These are phyloP conservation scores for Ceratobasidium theobromae DNA, from an alignment of 1,284 basidiomycete genomes.

Conservation along the genomic window DNA sequence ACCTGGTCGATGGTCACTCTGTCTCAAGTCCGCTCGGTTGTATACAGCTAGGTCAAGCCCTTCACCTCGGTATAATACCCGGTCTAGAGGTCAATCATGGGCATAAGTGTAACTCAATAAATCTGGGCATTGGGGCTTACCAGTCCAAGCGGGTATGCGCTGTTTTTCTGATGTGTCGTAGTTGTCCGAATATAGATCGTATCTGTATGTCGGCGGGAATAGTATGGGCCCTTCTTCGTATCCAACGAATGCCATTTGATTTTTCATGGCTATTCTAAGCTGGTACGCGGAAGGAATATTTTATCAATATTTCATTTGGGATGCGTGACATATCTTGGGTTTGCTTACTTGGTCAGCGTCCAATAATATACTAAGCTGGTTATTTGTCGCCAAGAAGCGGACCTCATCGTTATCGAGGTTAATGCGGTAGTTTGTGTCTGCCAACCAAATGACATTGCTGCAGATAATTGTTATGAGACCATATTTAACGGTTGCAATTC, in stretches of 20 bases:
- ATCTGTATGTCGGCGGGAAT: conserved; percentile 89
- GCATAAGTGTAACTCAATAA: neutral
- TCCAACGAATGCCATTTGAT: conserved; percentile 71
- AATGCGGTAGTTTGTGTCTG: conserved; percentile 95
- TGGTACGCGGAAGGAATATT: conserved; percentile 41
- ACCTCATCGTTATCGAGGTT: conserved; percentile 82
- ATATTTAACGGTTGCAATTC: neutral
- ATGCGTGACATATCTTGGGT: neutral
- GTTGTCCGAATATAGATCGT: conserved; percentile 76
- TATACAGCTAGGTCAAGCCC: conserved; percentile 66
- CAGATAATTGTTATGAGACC: neutral
- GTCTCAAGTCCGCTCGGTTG: conserved; percentile 76
- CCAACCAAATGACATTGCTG: conserved; percentile 90
- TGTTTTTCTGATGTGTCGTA: conserved; percentile 98
- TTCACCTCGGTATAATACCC: conserved; percentile 82
- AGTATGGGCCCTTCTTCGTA: conserved; percentile 87
- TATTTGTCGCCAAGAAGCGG: conserved; percentile 59
- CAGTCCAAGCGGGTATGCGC: conserved; percentile 97
- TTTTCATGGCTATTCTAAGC: conserved; percentile 72
- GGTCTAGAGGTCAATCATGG: conserved; percentile 55
- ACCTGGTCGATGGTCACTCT: conserved; percentile 95
- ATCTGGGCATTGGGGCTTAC: conserved; percentile 48
- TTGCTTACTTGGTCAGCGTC: conserved; percentile 77
- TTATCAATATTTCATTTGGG: conserved; percentile 17
- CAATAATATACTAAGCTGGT: conserved; percentile 73